Conservation (phyloP, 192 early-diverging fungal species). For the Coemansia sp. region DNA sequence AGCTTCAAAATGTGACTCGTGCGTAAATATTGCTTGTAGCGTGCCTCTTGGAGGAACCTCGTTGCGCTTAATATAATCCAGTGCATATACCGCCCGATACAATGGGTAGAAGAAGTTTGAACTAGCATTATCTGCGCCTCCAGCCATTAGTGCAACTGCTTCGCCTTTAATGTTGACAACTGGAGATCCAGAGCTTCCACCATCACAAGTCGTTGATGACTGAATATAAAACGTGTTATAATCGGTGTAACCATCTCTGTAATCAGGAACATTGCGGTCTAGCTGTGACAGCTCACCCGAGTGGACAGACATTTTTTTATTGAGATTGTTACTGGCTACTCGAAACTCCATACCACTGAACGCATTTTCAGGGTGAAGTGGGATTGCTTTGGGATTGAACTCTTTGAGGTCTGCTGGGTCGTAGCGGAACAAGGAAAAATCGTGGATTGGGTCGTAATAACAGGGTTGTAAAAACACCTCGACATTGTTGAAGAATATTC, state of each 20-base stretch:
- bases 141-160: slow-evolving; percentile 70
- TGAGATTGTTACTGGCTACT: slow-evolving; percentile 71
- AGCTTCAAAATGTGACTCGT: slow-evolving; percentile 63
- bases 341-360: slow-evolving; percentile 72
- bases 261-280: slow-evolving; percentile 71
- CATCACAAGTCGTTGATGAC: slow-evolving; percentile 62
- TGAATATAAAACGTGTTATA: slow-evolving; percentile 82
- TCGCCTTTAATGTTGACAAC: slow-evolving; percentile 75
- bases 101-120: slow-evolving; percentile 68
- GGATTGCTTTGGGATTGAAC: slow-evolving; percentile 28
- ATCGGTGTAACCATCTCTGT: slow-evolving; percentile 59
- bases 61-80: slow-evolving; percentile 59
- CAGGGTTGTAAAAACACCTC: slow-evolving; percentile 68
- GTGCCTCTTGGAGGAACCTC: slow-evolving; percentile 70
- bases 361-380: slow-evolving; percentile 67
- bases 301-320: slow-evolving; percentile 74
- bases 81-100: slow-evolving; percentile 65
- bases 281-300: slow-evolving; percentile 73
- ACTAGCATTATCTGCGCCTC: slow-evolving; percentile 56
- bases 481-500: slow-evolving; percentile 66
- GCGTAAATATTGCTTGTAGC: slow-evolving; percentile 68
- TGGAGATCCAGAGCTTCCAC: slow-evolving; percentile 74
- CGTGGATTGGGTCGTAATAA: slow-evolving; percentile 78
- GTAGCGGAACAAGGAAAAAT: slow-evolving; percentile 80
- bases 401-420: slow-evolving; percentile 62